Evolutionary conservation across 371 early-diverging fungal genomes (phyloP), one percentile per base, ranked within the genome.

Genomic region (Synchytrium microbalum): DNA sequence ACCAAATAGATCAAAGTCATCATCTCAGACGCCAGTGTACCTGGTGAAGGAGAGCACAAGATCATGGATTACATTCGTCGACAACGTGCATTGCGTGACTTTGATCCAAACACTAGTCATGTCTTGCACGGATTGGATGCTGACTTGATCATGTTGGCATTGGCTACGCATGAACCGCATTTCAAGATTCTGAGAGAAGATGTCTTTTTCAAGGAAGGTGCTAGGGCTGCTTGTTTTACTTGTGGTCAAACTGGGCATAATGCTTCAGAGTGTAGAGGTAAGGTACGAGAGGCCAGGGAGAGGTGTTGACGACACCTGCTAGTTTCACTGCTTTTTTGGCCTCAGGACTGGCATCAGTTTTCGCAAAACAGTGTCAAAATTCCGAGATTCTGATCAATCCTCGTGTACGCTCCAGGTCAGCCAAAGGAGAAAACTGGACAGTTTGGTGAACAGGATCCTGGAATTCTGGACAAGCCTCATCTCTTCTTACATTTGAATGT

Each of bases 41-140:
- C 99, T 19, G 99, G 99, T 66, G 99, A 99, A 83, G 99, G 99
- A 67, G 99, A 99, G 77, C 99, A 99, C 75, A 99, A 99, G 76
- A 95, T 99, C 69, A 96, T 98, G 95, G 92, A 93, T 75, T 99
- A 88, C 69, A 93, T 99, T 67, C 88, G 99, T 31, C 82, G 85
- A 2, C 91, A 93, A 68, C 83, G 96, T 60, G 71, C 78, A 52
- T 78, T 79, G 57, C 82, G 89, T 3, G 86, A 86, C 46, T 86
- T 95, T 69, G 84, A 95, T 70, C 86, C 94, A 26, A 92, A 93
- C 70, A 95, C 95, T 13, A 77, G 75, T 1, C 99, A 99, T 71
- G 92, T 93, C 24, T 87, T 99, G 62, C 99, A 97, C 76, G 97
- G 98, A 33, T 83, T 99, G 71, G 99, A 99, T 81, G 99, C 99